These are phyloP conservation scores for Eruca vesicaria DNA, from an alignment of 441 rosid species.

Conservation along the genomic window DNA sequence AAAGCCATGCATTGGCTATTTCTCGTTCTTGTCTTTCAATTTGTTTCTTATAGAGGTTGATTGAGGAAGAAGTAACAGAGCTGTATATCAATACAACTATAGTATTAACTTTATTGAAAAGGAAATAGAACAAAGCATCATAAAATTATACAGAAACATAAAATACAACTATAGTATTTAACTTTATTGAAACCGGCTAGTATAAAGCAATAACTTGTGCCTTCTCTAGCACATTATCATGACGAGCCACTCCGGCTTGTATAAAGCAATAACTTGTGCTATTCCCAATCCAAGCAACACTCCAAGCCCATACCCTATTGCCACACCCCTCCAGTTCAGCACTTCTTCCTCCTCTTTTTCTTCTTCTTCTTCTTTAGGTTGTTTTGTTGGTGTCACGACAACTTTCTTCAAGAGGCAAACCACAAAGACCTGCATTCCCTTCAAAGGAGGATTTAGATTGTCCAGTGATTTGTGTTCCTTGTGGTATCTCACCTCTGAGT, in stretches of 20 bases:
- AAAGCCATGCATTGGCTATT: too few species aligned
- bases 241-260: background rate
- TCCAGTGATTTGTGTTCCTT: constrained; percentile 28
- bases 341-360: background rate
- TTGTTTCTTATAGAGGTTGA: too few species aligned
- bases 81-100: background rate
- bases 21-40: too few species aligned
- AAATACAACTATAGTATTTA: too few species aligned
- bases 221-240: background rate
- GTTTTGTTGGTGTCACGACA: constrained; percentile 16
- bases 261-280: constrained; percentile 4
- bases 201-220: too few species aligned
- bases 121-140: background rate
- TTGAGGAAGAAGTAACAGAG: too few species aligned
- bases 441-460: constrained; percentile 33
- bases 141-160: background rate
- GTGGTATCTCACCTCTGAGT: constrained; percentile 46
- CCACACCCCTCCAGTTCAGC: constrained; percentile 15
- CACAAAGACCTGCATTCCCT: constrained; percentile 45
- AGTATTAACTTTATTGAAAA: background rate
- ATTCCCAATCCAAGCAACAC: constrained; percentile 5
- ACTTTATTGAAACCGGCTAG: too few species aligned
- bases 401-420: constrained; percentile 21
- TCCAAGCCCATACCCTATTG: constrained; percentile 13
- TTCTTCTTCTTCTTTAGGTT: background rate